Percentiles rank a stretch among this genome's conserved stretches.
These are phyloP conservation scores for Tylopilus felleus DNA, from an alignment of 768 basidiomycete genomes.

Conservation along the genomic window DNA sequence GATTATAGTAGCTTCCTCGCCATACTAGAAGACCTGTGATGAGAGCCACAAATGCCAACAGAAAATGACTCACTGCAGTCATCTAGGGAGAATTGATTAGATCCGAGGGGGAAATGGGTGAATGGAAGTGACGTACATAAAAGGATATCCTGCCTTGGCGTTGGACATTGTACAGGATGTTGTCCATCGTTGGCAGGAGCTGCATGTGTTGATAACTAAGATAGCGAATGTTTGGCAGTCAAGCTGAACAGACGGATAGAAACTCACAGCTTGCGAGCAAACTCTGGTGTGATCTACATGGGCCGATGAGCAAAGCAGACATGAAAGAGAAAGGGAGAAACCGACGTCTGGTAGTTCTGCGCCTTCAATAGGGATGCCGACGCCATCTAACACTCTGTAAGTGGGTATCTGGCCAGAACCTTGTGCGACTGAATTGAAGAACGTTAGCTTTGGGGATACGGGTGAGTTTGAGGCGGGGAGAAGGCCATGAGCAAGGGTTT, in stretches of 20 bases:
- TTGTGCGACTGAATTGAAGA: conserved; percentile 74
- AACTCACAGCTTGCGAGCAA: conserved; percentile 61
- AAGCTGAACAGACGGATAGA: neutral
- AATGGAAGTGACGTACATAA: conserved; percentile 52
- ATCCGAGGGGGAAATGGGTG: conserved; percentile 3
- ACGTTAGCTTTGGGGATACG: conserved; percentile 65
- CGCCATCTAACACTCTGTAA: conserved; percentile 80
- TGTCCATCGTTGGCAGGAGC: conserved; percentile 80
- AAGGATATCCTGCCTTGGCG: conserved; percentile 92
- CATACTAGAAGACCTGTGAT: conserved; percentile 49
- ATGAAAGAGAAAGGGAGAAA: conserved; percentile 3
- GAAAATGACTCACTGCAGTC: conserved; percentile 61
- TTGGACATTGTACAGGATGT: conserved; percentile 86
- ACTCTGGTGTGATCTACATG: conserved; percentile 59
- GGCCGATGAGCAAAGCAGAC: conserved; percentile 5
- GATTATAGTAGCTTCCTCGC: conserved; percentile 88
- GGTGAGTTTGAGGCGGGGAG: conserved; percentile 52
- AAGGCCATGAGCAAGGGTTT: conserved; percentile 24
- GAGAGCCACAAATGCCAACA: neutral
- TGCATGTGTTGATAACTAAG: conserved; percentile 74
- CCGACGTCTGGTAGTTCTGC: conserved; percentile 73
- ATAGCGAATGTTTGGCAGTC: neutral
- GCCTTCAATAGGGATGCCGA: conserved; percentile 68
- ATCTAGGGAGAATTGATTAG: conserved; percentile 46
- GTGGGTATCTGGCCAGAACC: conserved; percentile 72